A percentile compares a stretch with the other conserved stretches of the same genome.
phyloP scores from a whole-genome alignment of 192 early-diverging fungal species.

The Haplosporangium gracile region DNA sequence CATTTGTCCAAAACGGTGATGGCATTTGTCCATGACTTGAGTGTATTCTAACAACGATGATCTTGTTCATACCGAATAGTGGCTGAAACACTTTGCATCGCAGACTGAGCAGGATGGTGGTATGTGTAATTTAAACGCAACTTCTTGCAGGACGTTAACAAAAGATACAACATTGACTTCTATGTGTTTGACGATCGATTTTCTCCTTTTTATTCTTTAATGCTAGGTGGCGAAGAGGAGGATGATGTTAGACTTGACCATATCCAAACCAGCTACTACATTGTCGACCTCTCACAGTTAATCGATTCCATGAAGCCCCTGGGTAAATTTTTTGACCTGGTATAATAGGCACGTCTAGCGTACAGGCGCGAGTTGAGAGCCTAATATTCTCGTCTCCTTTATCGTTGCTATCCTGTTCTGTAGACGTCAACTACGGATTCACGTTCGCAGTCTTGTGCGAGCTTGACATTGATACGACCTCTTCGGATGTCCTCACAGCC shows the following conservation, averaged over 20 bases:
- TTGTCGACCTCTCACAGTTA: constrained; percentile 18
- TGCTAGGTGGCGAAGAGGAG: background rate
- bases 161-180: background rate
- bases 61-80: background rate
- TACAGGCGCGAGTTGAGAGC: too few species aligned
- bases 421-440: constrained; percentile 30
- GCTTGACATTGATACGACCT: constrained; percentile 33
- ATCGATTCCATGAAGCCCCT: background rate
- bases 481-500: constrained; percentile 30
- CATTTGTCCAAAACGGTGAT: background rate
- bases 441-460: constrained; percentile 27
- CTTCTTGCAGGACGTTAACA: background rate
- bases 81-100: constrained; percentile 33
- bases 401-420: background rate
- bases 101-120: background rate
- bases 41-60: background rate
- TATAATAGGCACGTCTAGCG: too few species aligned
- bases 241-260: constrained; percentile 11
- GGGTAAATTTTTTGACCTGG: background rate
- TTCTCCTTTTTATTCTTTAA: background rate
- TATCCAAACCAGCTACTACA: constrained; percentile 18
- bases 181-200: too few species aligned
- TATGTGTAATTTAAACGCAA: background rate
- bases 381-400: too few species aligned
- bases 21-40: background rate